A percentile compares a stretch with the other conserved stretches of the same genome.
Evolutionary conservation across 805 yeast species (phyloP).

Genomic region (Candida schatavii): DNA sequence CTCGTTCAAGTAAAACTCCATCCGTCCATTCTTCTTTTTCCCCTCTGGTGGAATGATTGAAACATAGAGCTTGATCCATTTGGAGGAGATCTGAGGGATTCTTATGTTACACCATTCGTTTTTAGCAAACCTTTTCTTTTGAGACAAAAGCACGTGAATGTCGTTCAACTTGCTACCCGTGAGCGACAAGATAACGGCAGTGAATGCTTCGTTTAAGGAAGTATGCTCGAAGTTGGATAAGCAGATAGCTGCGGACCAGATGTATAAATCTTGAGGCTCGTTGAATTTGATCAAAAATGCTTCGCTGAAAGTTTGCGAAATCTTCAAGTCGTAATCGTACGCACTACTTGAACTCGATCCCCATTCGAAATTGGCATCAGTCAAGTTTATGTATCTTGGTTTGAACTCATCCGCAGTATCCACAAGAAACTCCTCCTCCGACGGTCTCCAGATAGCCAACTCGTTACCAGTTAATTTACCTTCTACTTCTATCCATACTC

Average conservation of each 20-base stretch:
- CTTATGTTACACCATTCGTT: constrained; percentile 64
- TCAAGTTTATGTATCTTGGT: constrained; percentile 52
- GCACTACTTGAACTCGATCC: constrained; percentile 7
- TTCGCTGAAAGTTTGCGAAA: constrained; percentile 28
- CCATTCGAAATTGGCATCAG: constrained; percentile 33
- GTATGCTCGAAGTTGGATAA: constrained; percentile 57
- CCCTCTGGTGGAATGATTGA: constrained; percentile 46
- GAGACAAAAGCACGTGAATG: constrained; percentile 53
- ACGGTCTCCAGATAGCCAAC: constrained; percentile 46
- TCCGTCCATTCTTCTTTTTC: constrained; percentile 45
- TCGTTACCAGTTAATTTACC: constrained; percentile 52
- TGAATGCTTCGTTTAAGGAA: constrained; percentile 58
- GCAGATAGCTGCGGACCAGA: constrained; percentile 49
- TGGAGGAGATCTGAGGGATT: constrained; percentile 54
- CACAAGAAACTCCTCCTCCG: constrained; percentile 21
- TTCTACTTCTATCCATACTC: constrained; percentile 32
- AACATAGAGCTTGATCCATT: constrained; percentile 57
- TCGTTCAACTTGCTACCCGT: constrained; percentile 58
- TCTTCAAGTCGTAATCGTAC: constrained; percentile 17
- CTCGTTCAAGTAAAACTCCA: constrained; percentile 51
- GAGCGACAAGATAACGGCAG: constrained; percentile 59
- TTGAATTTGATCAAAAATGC: constrained; percentile 23
- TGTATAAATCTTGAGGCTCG: constrained; percentile 18
- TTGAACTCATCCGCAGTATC: constrained; percentile 38
- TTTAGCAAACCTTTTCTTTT: constrained; percentile 44